phyloP scores from a whole-genome alignment of 2,329 filamentous ascomycete species.

The Ceratocystis diversiconidia region DNA sequence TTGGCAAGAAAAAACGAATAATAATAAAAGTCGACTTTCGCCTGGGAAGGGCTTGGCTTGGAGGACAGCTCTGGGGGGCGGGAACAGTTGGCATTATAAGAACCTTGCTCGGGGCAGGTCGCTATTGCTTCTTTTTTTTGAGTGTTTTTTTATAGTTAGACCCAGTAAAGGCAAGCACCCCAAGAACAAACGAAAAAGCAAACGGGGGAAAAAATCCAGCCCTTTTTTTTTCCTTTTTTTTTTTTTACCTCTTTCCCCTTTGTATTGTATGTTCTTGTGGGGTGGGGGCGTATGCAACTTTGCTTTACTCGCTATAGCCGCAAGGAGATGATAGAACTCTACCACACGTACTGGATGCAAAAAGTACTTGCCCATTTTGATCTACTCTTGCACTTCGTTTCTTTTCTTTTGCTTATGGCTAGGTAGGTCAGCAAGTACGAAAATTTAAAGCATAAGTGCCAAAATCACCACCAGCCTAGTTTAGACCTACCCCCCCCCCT shows the following conservation, averaged over 20 bases:
- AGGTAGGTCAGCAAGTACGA: neutral
- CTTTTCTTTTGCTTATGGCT: neutral
- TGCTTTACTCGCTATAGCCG: neutral
- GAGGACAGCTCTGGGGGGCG: neutral
- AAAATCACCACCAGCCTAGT: neutral
- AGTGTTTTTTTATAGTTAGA: neutral
- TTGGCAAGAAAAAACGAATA: neutral
- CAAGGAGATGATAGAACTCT: neutral
- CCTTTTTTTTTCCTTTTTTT: neutral
- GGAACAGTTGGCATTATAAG: conserved; percentile 1
- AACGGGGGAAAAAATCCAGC: neutral
- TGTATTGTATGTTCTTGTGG: conserved; percentile 1
- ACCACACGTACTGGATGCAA: neutral
- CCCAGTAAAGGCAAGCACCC: neutral
- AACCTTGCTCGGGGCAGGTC: neutral
- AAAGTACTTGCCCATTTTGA: neutral
- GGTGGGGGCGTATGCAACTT: neutral
- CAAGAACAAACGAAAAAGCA: neutral
- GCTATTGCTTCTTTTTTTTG: neutral
- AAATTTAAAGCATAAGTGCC: neutral
- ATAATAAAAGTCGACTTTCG: neutral
- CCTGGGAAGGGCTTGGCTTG: neutral
- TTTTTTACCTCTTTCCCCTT: neutral
- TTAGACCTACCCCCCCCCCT: neutral
- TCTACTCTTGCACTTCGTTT: neutral